Evolutionary conservation across 2,329 filamentous ascomycete species (phyloP).

Genomic region (Tolypocladium amazonense): DNA sequence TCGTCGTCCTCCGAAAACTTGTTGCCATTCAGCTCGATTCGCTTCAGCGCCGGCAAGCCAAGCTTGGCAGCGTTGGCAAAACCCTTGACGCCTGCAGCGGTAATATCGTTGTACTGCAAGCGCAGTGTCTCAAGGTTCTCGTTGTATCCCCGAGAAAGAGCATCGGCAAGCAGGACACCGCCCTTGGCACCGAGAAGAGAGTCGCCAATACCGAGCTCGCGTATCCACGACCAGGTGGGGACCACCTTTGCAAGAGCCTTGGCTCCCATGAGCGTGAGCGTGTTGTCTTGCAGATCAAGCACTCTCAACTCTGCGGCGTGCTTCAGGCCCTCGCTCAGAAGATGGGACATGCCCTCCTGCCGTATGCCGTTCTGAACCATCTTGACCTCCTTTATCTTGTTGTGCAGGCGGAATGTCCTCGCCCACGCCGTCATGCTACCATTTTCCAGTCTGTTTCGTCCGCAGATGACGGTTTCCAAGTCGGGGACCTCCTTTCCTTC

Average conservation of each 20-base stretch:
- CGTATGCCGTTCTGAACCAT: slow-evolving; percentile 99
- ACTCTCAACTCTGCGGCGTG: slow-evolving; percentile 59
- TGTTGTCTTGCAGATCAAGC: slow-evolving; percentile 94
- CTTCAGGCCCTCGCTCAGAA: slow-evolving; percentile 69
- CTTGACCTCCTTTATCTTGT: slow-evolving; percentile 73
- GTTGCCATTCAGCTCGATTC: slow-evolving; percentile 93
- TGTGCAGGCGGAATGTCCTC: slow-evolving; percentile 72
- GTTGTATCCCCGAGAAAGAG: slow-evolving; percentile 67
- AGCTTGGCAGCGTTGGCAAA: slow-evolving; percentile 58
- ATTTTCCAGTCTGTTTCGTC: slow-evolving; percentile 89
- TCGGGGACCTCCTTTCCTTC: slow-evolving; percentile 63
- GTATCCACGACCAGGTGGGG: slow-evolving; percentile 61
- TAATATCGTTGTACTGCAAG: slow-evolving; percentile 93
- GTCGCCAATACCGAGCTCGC: slow-evolving; percentile 82
- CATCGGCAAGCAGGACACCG: slow-evolving; percentile 59
- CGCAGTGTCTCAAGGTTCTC: slow-evolving; percentile 68
- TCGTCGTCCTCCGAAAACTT: slow-evolving; percentile 82
- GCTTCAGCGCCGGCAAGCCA: slow-evolving; percentile 64
- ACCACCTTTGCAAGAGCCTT: slow-evolving; percentile 68
- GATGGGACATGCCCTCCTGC: slow-evolving; percentile 76
- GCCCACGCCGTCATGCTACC: slow-evolving; percentile 96
- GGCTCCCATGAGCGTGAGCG: slow-evolving; percentile 75
- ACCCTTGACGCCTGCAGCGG: slow-evolving; percentile 59
- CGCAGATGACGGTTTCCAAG: slow-evolving; percentile 94
- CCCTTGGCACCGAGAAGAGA: slow-evolving; percentile 75